Conservation (phyloP, 352 stramenopile species). For the Phytopythium boreale region DNA sequence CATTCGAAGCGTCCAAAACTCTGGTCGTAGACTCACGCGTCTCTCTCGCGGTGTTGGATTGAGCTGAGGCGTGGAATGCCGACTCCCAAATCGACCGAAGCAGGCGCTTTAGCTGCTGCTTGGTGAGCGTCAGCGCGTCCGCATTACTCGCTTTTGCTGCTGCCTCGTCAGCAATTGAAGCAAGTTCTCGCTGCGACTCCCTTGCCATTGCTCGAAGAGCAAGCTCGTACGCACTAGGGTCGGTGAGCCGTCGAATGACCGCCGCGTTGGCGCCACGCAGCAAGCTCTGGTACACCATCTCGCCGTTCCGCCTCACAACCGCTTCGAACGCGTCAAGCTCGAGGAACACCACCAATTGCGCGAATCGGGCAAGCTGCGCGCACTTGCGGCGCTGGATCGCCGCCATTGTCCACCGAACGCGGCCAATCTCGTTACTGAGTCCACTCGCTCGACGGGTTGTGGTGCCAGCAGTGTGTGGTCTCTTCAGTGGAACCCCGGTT, state of each 20-base stretch:
- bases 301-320: conserved; percentile 36
- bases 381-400: conserved; percentile 61
- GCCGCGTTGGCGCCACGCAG: conserved; percentile 41
- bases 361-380: conserved; percentile 49
- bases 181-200: background rate
- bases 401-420: conserved; percentile 71
- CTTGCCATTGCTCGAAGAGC: conserved; percentile 25
- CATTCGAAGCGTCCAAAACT: background rate
- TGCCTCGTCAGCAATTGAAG: background rate
- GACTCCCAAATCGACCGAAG: conserved; percentile 33
- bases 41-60: background rate
- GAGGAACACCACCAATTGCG: conserved; percentile 54
- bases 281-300: conserved; percentile 35
- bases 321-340: conserved; percentile 39
- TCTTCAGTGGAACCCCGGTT: background rate
- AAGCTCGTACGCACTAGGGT: conserved; percentile 26
- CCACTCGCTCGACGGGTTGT: background rate
- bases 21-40: background rate
- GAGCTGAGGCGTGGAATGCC: conserved; percentile 19
- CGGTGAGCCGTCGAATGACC: conserved; percentile 24
- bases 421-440: background rate
- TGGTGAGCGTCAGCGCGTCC: conserved; percentile 14
- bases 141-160: background rate
- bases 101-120: conserved; percentile 48
- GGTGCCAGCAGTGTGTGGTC: background rate